phyloP scores from a whole-genome alignment of 1,284 basidiomycete species.

The Malassezia sympodialis region DNA sequence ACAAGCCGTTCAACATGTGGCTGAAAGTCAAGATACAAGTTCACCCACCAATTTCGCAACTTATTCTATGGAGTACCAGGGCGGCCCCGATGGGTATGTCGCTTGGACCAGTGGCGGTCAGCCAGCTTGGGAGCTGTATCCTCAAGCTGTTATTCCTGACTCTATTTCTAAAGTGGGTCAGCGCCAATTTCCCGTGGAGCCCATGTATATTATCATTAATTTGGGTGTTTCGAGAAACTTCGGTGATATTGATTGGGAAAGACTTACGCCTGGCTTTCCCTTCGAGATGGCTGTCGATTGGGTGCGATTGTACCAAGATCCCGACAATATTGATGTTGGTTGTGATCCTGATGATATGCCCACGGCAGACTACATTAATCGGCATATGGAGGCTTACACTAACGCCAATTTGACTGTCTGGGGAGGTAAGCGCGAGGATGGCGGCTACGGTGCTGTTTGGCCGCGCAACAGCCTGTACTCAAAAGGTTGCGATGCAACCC shows the following conservation, averaged over 20 bases:
- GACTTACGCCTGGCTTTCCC: background rate
- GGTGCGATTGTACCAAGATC: constrained; percentile 51
- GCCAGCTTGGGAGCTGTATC: constrained; percentile 53
- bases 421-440: constrained; percentile 9
- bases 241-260: background rate
- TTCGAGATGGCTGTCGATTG: constrained; percentile 46
- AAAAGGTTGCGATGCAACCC: background rate
- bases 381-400: constrained; percentile 40
- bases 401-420: constrained; percentile 36
- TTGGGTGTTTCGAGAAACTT: constrained; percentile 26
- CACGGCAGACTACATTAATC: constrained; percentile 42
- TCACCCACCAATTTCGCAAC: background rate
- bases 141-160: constrained; percentile 62
- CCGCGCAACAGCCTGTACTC: constrained; percentile 20
- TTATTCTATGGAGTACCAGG: constrained; percentile 13
- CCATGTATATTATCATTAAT: constrained; percentile 38
- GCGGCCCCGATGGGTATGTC: constrained; percentile 14
- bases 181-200: constrained; percentile 60
- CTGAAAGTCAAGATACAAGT: background rate
- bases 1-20: constrained; percentile 8
- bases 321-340: constrained; percentile 38
- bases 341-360: constrained; percentile 43
- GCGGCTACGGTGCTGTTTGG: constrained; percentile 13
- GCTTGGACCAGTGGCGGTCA: constrained; percentile 28
- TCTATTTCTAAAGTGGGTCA: constrained; percentile 58